Evolutionary conservation across 2,329 filamentous ascomycete genomes (phyloP), one percentile per base, ranked within the genome.

Genomic region (Drechmeria coniospora): DNA sequence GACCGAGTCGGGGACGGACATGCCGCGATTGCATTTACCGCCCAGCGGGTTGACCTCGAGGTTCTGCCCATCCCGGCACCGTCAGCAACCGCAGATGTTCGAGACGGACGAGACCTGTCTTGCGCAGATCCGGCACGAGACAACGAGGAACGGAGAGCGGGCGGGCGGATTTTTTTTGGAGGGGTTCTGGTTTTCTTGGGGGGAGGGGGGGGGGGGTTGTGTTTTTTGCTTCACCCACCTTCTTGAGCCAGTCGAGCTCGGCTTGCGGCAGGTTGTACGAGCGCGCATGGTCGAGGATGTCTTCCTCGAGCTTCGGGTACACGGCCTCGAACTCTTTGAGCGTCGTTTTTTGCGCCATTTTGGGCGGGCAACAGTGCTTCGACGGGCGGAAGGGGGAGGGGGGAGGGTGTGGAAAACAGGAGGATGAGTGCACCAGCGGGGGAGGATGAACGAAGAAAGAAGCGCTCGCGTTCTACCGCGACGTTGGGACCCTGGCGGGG

Each of bases 11-110:
- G 90, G 79, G 34, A 95, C 87, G 26, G 86, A 95, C 73, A 98
- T 92, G 60, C 90, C 90, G 49, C 90, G 83, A 63, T 98, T 98
- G 65, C 86, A 93, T 67, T 98, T 98, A 51, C 90, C 90, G 43
- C 90, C 90, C 29, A 90, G 63, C 6, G 82, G 74, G 61, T 98
- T 98, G 60, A 73, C 68, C 50, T 86, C 70, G 46, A 95, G 68
- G 36, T 69, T 78, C 83, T 94, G 25, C 18, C 10, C 18, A 10
- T 20, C 10, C 18, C 18, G 7, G 10, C 18, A 20, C 18, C 7
- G 18, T 20, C 18, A n/a, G n/a, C n/a, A n/a, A n/a, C n/a, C n/a
- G n/a, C n/a, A n/a, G n/a, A n/a, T n/a, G n/a, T n/a, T n/a, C n/a
- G n/a, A n/a, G n/a, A n/a, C n/a, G n/a, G n/a, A n/a, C n/a, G n/a